phyloP scores from a whole-genome alignment of 1,284 basidiomycete species.

The Fistulina hepatica region DNA sequence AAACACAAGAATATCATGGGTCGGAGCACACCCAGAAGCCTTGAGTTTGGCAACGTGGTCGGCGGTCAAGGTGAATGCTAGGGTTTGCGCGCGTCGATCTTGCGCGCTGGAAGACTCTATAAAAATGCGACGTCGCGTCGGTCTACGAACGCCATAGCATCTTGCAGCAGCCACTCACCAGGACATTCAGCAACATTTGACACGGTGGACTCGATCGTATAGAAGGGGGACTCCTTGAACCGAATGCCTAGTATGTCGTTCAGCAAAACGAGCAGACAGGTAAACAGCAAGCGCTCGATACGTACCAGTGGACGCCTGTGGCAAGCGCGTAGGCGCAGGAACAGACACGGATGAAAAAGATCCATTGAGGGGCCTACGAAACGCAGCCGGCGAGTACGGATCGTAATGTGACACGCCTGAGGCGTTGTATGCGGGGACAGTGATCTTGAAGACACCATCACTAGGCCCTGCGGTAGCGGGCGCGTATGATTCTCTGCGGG shows the following conservation, averaged over 20 bases:
- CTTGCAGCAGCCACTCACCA: slow-evolving; percentile 35
- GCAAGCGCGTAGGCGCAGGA: slow-evolving; percentile 20
- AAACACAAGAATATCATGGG: slow-evolving; percentile 2
- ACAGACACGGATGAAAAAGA: slow-evolving; percentile 25
- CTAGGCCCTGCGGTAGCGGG: background rate
- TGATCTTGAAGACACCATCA: background rate
- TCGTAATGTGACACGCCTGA: slow-evolving; percentile 35
- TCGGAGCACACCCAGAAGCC: slow-evolving; percentile 33
- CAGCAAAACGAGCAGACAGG: slow-evolving; percentile 5
- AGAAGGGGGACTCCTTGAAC: slow-evolving; percentile 76
- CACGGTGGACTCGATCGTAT: slow-evolving; percentile 52
- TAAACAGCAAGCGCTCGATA: background rate
- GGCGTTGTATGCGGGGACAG: background rate
- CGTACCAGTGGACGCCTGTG: slow-evolving; percentile 20
- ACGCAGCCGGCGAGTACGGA: slow-evolving; percentile 50
- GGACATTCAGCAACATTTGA: slow-evolving; percentile 60
- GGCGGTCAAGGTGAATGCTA: slow-evolving; percentile 50
- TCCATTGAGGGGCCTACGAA: slow-evolving; percentile 26
- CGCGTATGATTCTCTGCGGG: background rate
- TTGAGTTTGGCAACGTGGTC: slow-evolving; percentile 57
- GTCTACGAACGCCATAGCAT: no score
- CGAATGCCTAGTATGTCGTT: slow-evolving; percentile 40
- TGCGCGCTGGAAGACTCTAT: slow-evolving; percentile 64
- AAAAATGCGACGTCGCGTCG: slow-evolving; percentile 9
- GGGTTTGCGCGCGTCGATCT: slow-evolving; percentile 56